Percentiles rank a stretch among this genome's conserved stretches.
Conservation (phyloP, 1,284 basidiomycete species). For the Chondrostereum purpureum region DNA sequence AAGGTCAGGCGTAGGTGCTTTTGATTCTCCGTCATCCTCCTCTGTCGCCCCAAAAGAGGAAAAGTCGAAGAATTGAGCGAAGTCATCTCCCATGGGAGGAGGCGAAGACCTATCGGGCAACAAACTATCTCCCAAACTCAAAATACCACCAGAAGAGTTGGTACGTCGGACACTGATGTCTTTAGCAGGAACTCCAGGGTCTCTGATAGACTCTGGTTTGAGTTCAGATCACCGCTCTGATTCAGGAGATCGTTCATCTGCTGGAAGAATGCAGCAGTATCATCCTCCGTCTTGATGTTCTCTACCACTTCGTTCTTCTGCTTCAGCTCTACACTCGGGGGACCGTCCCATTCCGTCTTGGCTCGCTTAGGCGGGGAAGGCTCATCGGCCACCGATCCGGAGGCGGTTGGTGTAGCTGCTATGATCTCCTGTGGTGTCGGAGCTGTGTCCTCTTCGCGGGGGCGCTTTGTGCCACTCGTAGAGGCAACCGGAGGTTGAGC, state of each 20-base stretch:
- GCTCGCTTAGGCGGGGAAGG: constrained; percentile 64
- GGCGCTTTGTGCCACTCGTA: constrained; percentile 38
- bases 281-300: constrained; percentile 58
- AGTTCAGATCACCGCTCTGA: constrained; percentile 30
- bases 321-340: constrained; percentile 42
- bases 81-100: constrained; percentile 36
- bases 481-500: constrained; percentile 19
- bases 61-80: constrained; percentile 62
- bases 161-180: constrained; percentile 34
- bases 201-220: constrained; percentile 48
- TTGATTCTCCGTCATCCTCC: constrained; percentile 56
- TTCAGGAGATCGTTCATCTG: constrained; percentile 57
- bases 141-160: constrained; percentile 28
- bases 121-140: constrained; percentile 27
- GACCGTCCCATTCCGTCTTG: constrained; percentile 64
- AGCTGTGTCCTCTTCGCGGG: constrained; percentile 48
- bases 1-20: constrained; percentile 65
- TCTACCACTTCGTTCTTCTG: constrained; percentile 52
- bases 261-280: constrained; percentile 54
- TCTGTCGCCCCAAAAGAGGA: constrained; percentile 49
- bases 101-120: constrained; percentile 27
- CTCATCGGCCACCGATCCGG: constrained; percentile 33
- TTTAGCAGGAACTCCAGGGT: constrained; percentile 58
- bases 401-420: constrained; percentile 16
- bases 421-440: constrained; percentile 19